These are phyloP conservation scores for Gonium pectorale DNA, from an alignment of 139 green algal species.

Conservation along the genomic window DNA sequence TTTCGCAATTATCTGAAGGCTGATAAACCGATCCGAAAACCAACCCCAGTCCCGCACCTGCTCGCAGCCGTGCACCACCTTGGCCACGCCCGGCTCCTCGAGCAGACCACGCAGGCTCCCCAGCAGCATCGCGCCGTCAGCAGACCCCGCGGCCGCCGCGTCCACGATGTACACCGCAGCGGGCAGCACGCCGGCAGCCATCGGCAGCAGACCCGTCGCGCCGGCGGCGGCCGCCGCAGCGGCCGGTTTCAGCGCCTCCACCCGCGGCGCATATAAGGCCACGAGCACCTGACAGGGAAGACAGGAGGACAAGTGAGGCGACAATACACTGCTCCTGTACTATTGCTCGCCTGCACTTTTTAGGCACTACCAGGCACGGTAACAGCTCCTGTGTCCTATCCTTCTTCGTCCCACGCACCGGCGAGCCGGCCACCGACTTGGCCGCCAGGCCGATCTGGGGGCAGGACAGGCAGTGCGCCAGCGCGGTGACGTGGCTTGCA, in stretches of 20 bases:
- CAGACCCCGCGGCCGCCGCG: neutral
- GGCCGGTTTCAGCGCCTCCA: conserved; percentile 27
- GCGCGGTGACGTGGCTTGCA: neutral
- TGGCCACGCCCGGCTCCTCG: conserved; percentile 37
- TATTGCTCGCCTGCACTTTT: too few species aligned
- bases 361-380: too few species aligned
- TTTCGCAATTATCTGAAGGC: too few species aligned
- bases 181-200: neutral
- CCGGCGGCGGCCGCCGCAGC: conserved; percentile 2
- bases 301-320: too few species aligned
- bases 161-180: conserved; percentile 30
- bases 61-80: conserved; percentile 44
- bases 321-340: too few species aligned
- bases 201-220: neutral
- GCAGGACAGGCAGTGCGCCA: conserved; percentile 28
- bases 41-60: conserved; percentile 4
- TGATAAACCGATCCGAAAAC: too few species aligned
- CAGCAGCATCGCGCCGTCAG: neutral
- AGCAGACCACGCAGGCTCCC: conserved; percentile 3
- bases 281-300: too few species aligned
- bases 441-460: conserved; percentile 22
- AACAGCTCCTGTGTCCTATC: too few species aligned
- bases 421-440: conserved; percentile 8
- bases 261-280: conserved; percentile 10
- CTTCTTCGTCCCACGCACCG: too few species aligned